Percentiles rank a stretch among this genome's conserved stretches.
Evolutionary conservation across 306 rosid species (phyloP).

Genomic region (Amphicarpaea edgeworthii): DNA sequence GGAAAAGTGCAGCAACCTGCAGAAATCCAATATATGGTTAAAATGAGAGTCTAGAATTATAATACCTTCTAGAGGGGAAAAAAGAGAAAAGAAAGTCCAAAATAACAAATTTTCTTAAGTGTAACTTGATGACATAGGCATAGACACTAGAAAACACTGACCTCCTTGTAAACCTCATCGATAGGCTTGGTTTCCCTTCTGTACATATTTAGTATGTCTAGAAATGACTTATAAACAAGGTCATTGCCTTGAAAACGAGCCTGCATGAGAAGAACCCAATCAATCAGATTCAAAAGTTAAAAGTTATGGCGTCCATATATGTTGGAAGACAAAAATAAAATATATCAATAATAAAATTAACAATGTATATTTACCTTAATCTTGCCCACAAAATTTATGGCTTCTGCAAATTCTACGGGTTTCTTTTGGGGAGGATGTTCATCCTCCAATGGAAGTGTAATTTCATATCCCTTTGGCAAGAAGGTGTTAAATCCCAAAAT

Average conservation of each 20-base stretch:
- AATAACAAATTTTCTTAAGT: slow-evolving; percentile 6
- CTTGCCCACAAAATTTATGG: slow-evolving; percentile 92
- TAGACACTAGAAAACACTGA: slow-evolving; percentile 39
- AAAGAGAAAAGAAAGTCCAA: neutral
- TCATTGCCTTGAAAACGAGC: slow-evolving; percentile 90
- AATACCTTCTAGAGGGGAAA: neutral
- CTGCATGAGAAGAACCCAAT: slow-evolving; percentile 61
- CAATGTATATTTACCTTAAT: slow-evolving; percentile 71
- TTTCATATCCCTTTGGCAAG: slow-evolving; percentile 90
- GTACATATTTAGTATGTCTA: slow-evolving; percentile 96
- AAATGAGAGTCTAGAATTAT: slow-evolving; percentile 25
- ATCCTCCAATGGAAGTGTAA: slow-evolving; percentile 83
- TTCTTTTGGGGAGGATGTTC: slow-evolving; percentile 87
- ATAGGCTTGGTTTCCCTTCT: slow-evolving; percentile 92
- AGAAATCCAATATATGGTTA: slow-evolving; percentile 47
- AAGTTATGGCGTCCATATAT: neutral
- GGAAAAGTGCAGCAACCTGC: slow-evolving; percentile 89
- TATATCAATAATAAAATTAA: slow-evolving; percentile 21
- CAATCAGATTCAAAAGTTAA: slow-evolving; percentile 39
- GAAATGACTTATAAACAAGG: slow-evolving; percentile 86
- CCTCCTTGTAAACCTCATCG: slow-evolving; percentile 88
- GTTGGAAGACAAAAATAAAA: slow-evolving; percentile 3
- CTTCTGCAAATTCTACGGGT: slow-evolving; percentile 96
- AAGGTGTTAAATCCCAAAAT: slow-evolving; percentile 93
- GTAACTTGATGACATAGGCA: slow-evolving; percentile 15